These are phyloP conservation scores for Flaveria ramosissima DNA, from an alignment of 129 eudicot genomes.

Conservation along the genomic window DNA sequence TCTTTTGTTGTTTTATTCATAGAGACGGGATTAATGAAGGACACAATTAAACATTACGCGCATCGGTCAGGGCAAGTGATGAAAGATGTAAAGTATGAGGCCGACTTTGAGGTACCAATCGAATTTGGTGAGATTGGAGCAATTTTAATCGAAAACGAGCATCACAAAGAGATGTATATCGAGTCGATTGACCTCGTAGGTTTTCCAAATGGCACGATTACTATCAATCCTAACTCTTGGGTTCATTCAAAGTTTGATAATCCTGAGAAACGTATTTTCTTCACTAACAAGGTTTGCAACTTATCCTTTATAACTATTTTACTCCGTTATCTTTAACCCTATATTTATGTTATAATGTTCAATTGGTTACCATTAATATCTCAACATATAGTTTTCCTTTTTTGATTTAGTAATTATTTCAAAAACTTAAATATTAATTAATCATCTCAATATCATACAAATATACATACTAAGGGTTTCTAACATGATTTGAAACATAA, in stretches of 20 bases:
- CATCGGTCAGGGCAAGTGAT: conserved; percentile 14
- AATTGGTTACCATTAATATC: background rate
- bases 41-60: conserved; percentile 48
- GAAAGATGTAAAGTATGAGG: conserved; percentile 38
- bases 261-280: conserved; percentile 53
- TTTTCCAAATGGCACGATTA: conserved; percentile 30
- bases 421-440: background rate
- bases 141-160: conserved; percentile 55
- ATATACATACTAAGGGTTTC: too few relatives aligned
- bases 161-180: conserved; percentile 62
- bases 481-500: background rate
- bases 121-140: conserved; percentile 70
- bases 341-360: background rate
- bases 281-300: conserved; percentile 60
- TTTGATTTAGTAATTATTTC: background rate
- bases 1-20: background rate
- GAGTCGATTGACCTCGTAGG: conserved; percentile 50
- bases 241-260: conserved; percentile 52
- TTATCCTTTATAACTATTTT: background rate
- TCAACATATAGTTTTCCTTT: background rate
- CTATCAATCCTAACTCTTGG: conserved; percentile 56
- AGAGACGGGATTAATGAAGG: conserved; percentile 49
- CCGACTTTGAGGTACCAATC: conserved; percentile 41
- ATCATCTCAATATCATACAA: background rate
- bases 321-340: background rate